phyloP scores from a whole-genome alignment of 371 early-diverging fungal genomes.

The Apophysomyces sp. region DNA sequence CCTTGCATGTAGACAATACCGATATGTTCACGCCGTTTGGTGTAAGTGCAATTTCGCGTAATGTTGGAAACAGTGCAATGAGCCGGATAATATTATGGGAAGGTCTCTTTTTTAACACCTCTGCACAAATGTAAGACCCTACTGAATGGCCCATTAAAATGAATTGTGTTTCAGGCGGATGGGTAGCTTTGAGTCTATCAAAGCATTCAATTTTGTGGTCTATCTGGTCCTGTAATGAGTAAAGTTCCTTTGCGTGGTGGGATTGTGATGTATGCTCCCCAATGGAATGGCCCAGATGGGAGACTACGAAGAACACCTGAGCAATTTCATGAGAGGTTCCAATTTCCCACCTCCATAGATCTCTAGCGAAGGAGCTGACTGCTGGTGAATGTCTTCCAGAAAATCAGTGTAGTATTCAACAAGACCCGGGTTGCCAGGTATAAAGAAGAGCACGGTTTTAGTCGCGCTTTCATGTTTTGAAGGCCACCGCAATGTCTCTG shows the following conservation, averaged over 20 bases:
- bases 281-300: slow-evolving; percentile 56
- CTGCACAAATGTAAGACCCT: slow-evolving; percentile 62
- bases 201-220: slow-evolving; percentile 65
- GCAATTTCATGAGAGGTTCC: not conserved
- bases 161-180: slow-evolving; percentile 52
- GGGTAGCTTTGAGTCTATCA: slow-evolving; percentile 49
- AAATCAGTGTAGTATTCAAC: slow-evolving; percentile 71
- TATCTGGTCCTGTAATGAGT: slow-evolving; percentile 62
- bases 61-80: slow-evolving; percentile 76
- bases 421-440: slow-evolving; percentile 75
- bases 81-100: slow-evolving; percentile 57
- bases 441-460: slow-evolving; percentile 52
- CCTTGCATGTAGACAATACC: too few relatives aligned
- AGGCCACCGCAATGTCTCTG: slow-evolving; percentile 59
- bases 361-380: slow-evolving; percentile 33
- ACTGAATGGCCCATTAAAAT: slow-evolving; percentile 69
- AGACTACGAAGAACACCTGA: slow-evolving; percentile 30
- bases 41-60: slow-evolving; percentile 72
- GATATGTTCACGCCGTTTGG: slow-evolving; percentile 70
- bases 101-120: slow-evolving; percentile 58
- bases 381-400: slow-evolving; percentile 47
- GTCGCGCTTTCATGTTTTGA: slow-evolving; percentile 14
- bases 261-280: slow-evolving; percentile 23
- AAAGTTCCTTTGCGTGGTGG: slow-evolving; percentile 20
- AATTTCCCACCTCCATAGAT: slow-evolving; percentile 51